A percentile compares a stretch with the other conserved stretches of the same genome.
Conservation (phyloP, 805 yeast genomes). For the Saccharomycopsis fodiens region DNA sequence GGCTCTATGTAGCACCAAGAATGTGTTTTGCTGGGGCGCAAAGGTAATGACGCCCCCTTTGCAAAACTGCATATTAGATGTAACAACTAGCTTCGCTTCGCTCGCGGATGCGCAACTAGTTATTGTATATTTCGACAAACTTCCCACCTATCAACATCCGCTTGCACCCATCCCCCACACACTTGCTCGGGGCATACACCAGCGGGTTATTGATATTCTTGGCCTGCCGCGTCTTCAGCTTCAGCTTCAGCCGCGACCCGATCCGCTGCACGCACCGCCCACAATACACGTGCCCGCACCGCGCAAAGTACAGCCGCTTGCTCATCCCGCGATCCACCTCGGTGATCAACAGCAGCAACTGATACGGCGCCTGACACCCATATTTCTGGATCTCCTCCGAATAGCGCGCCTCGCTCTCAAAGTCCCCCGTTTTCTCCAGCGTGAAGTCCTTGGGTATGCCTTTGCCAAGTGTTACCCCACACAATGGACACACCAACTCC, state of each 20-base stretch:
- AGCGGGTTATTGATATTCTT: slow-evolving; percentile 18
- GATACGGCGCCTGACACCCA: slow-evolving; percentile 58
- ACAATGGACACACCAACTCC: slow-evolving; percentile 50
- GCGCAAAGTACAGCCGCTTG: slow-evolving; percentile 53
- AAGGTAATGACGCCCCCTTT: too few relatives aligned
- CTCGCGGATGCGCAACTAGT: too few relatives aligned
- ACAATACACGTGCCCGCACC: slow-evolving; percentile 82
- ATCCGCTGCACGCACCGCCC: slow-evolving; percentile 72
- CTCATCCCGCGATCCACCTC: slow-evolving; percentile 53
- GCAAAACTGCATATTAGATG: too few relatives aligned
- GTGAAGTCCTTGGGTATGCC: slow-evolving; percentile 55
- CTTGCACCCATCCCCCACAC: slow-evolving; percentile 18
- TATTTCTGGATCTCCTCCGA: slow-evolving; percentile 7
- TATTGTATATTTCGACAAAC: slow-evolving; percentile 14
- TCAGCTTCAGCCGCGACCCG: slow-evolving; percentile 9
- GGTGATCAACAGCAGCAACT: slow-evolving; percentile 41
- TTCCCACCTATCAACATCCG: slow-evolving; percentile 9
- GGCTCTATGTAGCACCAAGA: too few relatives aligned
- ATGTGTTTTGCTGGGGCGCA: too few relatives aligned
- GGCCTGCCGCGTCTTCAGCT: background rate
- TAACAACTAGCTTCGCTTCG: too few relatives aligned
- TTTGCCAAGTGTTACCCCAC: slow-evolving; percentile 66
- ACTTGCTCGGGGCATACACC: slow-evolving; percentile 18
- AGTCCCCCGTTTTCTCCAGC: slow-evolving; percentile 23
- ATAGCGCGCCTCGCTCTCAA: slow-evolving; percentile 10